Percentiles rank a stretch among this genome's conserved stretches.
Conservation (phyloP, 495 filamentous ascomycete species). For the Elaphomyces granulatus region DNA sequence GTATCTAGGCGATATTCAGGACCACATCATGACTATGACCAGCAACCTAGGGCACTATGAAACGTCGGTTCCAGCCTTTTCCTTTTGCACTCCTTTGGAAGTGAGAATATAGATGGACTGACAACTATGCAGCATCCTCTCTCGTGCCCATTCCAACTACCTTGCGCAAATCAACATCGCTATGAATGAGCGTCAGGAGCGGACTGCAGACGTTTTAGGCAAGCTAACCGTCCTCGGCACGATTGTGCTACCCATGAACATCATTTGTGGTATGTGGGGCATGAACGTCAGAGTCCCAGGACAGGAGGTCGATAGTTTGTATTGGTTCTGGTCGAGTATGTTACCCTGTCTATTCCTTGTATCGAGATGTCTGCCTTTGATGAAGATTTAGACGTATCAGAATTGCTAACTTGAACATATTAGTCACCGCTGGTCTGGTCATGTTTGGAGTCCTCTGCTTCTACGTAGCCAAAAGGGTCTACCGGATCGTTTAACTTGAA, state of each 20-base stretch:
- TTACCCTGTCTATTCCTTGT: constrained; percentile 1
- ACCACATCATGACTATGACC: constrained; percentile 98
- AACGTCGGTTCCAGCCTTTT: constrained; percentile 44
- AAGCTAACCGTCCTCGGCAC: constrained; percentile 93
- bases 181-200: constrained; percentile 95
- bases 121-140: constrained; percentile 51
- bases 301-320: constrained; percentile 51
- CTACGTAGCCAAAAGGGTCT: constrained; percentile 66
- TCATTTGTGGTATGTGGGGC: constrained; percentile 96
- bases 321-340: constrained; percentile 51
- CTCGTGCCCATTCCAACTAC: constrained; percentile 89
- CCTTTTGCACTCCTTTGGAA: neutral
- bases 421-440: constrained; percentile 60
- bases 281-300: constrained; percentile 97
- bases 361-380: neutral
- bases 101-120: too few relatives aligned
- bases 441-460: constrained; percentile 68
- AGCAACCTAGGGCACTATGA: constrained; percentile 90
- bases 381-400: constrained; percentile 3
- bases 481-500: constrained; percentile 46
- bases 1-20: constrained; percentile 94
- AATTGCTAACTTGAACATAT: constrained; percentile 4
- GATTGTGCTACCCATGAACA: constrained; percentile 95
- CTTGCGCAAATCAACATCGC: constrained; percentile 88
- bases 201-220: constrained; percentile 85